These are phyloP conservation scores for Botrytis paeoniae DNA, from an alignment of 2,329 filamentous ascomycete genomes.

Conservation along the genomic window DNA sequence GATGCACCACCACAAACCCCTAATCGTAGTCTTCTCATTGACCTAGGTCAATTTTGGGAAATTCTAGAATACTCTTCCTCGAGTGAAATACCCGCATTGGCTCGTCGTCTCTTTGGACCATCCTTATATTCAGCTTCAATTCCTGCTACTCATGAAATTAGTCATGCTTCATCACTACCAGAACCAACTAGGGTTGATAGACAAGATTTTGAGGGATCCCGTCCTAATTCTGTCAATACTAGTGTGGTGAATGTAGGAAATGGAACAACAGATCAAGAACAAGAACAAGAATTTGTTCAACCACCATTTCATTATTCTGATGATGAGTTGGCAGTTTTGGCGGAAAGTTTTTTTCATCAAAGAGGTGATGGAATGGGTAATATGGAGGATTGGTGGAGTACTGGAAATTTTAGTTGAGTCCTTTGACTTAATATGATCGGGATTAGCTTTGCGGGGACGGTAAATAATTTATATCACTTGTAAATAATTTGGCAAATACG, in stretches of 20 bases:
- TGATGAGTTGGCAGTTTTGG: slow-evolving; percentile 46
- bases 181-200: slow-evolving; percentile 42
- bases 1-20: slow-evolving; percentile 33
- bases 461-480: neutral
- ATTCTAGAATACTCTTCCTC: slow-evolving; percentile 47
- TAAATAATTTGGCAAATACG: neutral
- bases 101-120: slow-evolving; percentile 43
- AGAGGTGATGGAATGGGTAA: slow-evolving; percentile 31
- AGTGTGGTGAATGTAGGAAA: slow-evolving; percentile 13
- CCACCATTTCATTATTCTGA: slow-evolving; percentile 35
- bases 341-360: slow-evolving; percentile 48
- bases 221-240: slow-evolving; percentile 31
- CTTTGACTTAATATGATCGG: neutral
- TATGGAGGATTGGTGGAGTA: slow-evolving; percentile 29
- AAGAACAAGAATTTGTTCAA: neutral
- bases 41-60: slow-evolving; percentile 48
- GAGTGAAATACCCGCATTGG: slow-evolving; percentile 39
- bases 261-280: slow-evolving; percentile 24
- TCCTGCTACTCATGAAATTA: slow-evolving; percentile 40
- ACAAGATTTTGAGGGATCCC: slow-evolving; percentile 24
- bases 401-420: slow-evolving; percentile 1
- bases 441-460: neutral
- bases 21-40: slow-evolving; percentile 42
- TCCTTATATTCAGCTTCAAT: slow-evolving; percentile 38
- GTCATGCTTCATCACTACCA: slow-evolving; percentile 44